phyloP scores from a whole-genome alignment of 306 rosid genomes.

The Alnus glutinosa region DNA sequence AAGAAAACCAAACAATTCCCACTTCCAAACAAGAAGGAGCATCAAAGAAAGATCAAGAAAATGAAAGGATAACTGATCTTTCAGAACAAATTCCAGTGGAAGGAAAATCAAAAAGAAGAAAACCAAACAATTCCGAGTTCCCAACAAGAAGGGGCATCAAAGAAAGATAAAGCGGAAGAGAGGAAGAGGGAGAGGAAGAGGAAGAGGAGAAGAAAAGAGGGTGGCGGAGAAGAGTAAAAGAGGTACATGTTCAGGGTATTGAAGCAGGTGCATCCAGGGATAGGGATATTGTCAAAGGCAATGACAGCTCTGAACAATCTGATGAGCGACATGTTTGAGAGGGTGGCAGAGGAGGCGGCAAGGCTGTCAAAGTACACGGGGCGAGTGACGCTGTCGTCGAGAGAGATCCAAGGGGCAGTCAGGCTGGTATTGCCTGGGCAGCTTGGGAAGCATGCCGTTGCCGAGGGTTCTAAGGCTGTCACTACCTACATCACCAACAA shows the following conservation, averaged over 20 bases:
- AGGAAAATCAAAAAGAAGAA: too few species aligned
- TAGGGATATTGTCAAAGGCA: conserved; percentile 58
- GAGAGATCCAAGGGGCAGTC: conserved; percentile 73
- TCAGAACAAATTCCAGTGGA: too few species aligned
- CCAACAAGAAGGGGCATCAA: too few species aligned
- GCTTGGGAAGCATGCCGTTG: conserved; percentile 69
- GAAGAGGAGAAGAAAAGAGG: conserved; percentile 23
- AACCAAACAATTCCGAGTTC: too few species aligned
- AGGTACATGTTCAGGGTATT: conserved; percentile 64
- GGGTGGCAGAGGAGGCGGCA: conserved; percentile 61
- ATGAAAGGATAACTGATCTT: too few species aligned
- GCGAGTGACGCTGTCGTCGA: conserved; percentile 41
- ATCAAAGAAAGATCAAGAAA: too few species aligned
- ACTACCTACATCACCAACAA: conserved; percentile 28
- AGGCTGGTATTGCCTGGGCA: conserved; percentile 64
- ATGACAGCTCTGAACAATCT: conserved; percentile 63
- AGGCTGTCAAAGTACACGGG: conserved; percentile 44
- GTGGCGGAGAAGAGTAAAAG: conserved; percentile 52
- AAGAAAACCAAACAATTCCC: too few species aligned
- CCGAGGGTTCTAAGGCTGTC: conserved; percentile 69
- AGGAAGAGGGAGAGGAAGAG: conserved; percentile 14
- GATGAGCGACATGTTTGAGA: conserved; percentile 84
- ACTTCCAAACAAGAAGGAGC: too few species aligned
- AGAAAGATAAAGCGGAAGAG: not conserved
- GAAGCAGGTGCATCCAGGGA: conserved; percentile 80